These are phyloP conservation scores for Kazachstania kunashirensis DNA, from an alignment of 805 yeast species.

Conservation along the genomic window DNA sequence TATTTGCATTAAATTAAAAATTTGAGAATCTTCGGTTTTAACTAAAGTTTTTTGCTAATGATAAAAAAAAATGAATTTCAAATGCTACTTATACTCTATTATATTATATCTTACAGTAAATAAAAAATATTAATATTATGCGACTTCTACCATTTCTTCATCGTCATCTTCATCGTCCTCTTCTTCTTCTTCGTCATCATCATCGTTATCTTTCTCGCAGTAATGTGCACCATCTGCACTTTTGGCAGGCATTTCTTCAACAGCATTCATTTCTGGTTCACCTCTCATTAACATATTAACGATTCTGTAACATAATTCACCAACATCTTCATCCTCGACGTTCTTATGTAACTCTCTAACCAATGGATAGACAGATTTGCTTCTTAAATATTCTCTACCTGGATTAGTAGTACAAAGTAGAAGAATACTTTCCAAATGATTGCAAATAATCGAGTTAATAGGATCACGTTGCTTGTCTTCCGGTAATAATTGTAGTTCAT, in stretches of 20 bases:
- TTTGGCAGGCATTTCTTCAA: conserved; percentile 39
- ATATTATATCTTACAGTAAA: background rate
- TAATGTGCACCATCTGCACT: conserved; percentile 42
- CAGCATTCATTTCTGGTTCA: conserved; percentile 43
- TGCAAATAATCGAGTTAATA: conserved; percentile 48
- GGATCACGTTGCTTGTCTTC: conserved; percentile 74
- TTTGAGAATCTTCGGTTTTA: too few relatives aligned
- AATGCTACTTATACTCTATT: background rate
- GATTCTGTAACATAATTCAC: conserved; percentile 67
- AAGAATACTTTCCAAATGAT: conserved; percentile 71
- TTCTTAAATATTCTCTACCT: conserved; percentile 68
- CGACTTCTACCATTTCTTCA: conserved; percentile 31
- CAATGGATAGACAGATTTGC: conserved; percentile 75
- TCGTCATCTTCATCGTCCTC: conserved; percentile 17
- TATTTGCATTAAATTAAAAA: too few relatives aligned
- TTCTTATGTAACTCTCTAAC: conserved; percentile 77
- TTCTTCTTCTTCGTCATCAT: conserved; percentile 16
- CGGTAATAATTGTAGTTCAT: conserved; percentile 70
- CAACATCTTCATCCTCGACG: conserved; percentile 37
- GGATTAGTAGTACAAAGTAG: conserved; percentile 66
- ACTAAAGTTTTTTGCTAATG: too few relatives aligned
- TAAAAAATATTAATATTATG: conserved; percentile 10
- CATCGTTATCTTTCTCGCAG: conserved; percentile 20
- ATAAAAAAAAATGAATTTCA: too few relatives aligned
- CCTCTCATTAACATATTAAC: conserved; percentile 93